phyloP scores from a whole-genome alignment of 169 alveolate species.

The Cryptosporidium viatorum region DNA sequence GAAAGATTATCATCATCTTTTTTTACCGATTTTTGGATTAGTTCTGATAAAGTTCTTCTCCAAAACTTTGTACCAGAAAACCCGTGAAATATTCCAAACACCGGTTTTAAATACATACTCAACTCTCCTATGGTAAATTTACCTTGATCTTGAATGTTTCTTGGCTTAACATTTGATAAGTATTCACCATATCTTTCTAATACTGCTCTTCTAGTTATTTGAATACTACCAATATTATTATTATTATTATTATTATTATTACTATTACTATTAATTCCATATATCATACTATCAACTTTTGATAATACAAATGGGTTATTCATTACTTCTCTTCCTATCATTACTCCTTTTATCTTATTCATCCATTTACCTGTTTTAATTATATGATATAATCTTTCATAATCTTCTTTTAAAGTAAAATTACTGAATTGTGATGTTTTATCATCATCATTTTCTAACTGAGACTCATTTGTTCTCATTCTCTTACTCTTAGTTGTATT shows the following conservation, averaged over 20 bases:
- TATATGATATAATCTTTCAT: neutral
- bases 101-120: conserved; percentile 80
- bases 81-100: conserved; percentile 85
- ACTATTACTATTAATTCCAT: conserved; percentile 76
- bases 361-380: neutral
- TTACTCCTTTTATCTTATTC: conserved; percentile 79
- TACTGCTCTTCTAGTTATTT: conserved; percentile 78
- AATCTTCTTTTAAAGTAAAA: conserved; percentile 18
- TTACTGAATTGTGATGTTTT: conserved; percentile 12
- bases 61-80: conserved; percentile 79
- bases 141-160: conserved; percentile 76
- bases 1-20: neutral
- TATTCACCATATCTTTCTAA: conserved; percentile 79
- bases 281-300: conserved; percentile 81
- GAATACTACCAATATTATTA: conserved; percentile 9
- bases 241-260: neutral
- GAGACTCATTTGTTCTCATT: conserved; percentile 55
- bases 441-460: neutral
- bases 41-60: conserved; percentile 37
- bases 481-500: conserved; percentile 77
- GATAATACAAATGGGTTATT: conserved; percentile 84
- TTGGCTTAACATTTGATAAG: conserved; percentile 38
- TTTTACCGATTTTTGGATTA: neutral
- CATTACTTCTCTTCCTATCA: conserved; percentile 88
- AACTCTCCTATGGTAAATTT: conserved; percentile 58